Conservation (phyloP, 495 filamentous ascomycete species). For the Parachaetomium inaequale region DNA sequence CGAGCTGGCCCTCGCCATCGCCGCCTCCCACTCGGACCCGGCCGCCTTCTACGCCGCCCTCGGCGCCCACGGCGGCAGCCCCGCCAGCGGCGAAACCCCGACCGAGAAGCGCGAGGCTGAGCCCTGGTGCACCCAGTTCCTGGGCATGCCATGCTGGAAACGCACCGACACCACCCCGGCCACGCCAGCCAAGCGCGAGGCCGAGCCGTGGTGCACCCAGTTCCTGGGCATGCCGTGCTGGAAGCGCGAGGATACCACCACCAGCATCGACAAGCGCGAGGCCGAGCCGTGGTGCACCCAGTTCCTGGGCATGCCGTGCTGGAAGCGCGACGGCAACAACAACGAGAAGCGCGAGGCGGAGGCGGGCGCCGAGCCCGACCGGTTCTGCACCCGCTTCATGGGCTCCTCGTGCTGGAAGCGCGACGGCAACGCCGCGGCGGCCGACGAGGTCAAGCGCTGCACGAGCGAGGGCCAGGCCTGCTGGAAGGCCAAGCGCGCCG, state of each 20-base stretch:
- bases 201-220: constrained; percentile 16
- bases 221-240: constrained; percentile 28
- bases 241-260: constrained; percentile 15
- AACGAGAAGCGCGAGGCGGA: constrained; percentile 12
- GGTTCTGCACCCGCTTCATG: constrained; percentile 13
- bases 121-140: constrained; percentile 25
- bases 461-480: constrained; percentile 30
- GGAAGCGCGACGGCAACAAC: constrained; percentile 21
- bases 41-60: constrained; percentile 27
- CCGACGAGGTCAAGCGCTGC: constrained; percentile 29
- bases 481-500: constrained; percentile 36
- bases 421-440: constrained; percentile 11
- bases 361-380: not conserved
- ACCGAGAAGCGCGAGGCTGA: constrained; percentile 29
- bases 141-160: constrained; percentile 38
- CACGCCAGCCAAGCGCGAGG: constrained; percentile 20
- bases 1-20: constrained; percentile 30
- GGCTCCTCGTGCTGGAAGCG: constrained; percentile 17
- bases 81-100: constrained; percentile 2
- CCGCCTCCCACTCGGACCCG: constrained; percentile 29
- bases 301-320: constrained; percentile 28
- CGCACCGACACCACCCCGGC: not conserved
- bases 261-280: constrained; percentile 18
- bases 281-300: constrained; percentile 22
- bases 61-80: constrained; percentile 2